Percentiles rank a stretch among this genome's conserved stretches.
These are phyloP conservation scores for Centaurea solstitialis DNA, from an alignment of 129 eudicot genomes.

Conservation along the genomic window DNA sequence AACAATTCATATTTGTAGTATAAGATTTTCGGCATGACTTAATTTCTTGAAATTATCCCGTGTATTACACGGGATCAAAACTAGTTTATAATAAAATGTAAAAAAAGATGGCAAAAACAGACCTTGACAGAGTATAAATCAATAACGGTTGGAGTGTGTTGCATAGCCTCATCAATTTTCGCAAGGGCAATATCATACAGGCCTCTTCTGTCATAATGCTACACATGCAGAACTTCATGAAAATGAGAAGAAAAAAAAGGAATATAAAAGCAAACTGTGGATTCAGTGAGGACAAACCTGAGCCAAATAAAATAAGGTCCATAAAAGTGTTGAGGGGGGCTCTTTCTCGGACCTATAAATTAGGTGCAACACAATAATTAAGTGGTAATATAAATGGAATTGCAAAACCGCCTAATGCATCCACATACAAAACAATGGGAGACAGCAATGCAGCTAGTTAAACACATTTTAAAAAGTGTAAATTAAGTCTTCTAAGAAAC, in stretches of 20 bases:
- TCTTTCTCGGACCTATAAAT: conserved; percentile 70
- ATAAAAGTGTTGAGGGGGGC: conserved; percentile 96
- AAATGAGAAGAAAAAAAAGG: background rate
- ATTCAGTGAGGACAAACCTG: conserved; percentile 49
- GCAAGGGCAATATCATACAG: conserved; percentile 67
- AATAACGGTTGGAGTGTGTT: conserved; percentile 94
- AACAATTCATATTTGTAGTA: too few species aligned
- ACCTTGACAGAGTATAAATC: conserved; percentile 89
- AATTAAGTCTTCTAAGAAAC: too few species aligned
- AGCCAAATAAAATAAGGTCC: conserved; percentile 89
- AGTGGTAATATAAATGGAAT: background rate
- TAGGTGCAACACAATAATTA: conserved; percentile 17
- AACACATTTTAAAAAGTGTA: too few species aligned
- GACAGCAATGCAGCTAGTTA: too few species aligned
- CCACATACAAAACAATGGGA: too few species aligned
- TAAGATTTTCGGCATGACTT: too few species aligned
- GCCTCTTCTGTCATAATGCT: conserved; percentile 89
- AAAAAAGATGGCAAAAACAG: conserved; percentile 4
- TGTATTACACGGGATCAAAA: too few species aligned
- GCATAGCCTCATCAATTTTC: conserved; percentile 86
- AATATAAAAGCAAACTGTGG: background rate
- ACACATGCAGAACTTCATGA: conserved; percentile 29
- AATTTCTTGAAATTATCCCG: too few species aligned
- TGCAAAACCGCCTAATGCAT: too few species aligned
- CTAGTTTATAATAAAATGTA: background rate